Conservation (phyloP, 345 rosid genomes). For the Triadica sebifera region DNA sequence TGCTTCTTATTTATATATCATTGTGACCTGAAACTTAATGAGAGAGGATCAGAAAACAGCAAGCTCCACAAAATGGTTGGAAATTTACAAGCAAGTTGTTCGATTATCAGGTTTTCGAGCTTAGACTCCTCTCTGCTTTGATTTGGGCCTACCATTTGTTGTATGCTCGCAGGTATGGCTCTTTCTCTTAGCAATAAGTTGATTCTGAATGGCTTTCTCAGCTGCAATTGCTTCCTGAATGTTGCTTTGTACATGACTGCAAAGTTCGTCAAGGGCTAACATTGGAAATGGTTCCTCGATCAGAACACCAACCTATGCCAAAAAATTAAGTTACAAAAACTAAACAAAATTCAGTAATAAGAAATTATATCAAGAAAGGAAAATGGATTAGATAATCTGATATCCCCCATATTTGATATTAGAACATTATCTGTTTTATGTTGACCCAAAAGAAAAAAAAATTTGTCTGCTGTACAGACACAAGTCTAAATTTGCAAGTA, state of each 20-base stretch:
- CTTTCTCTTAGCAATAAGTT: conserved; percentile 45
- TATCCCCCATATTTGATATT: too few species aligned
- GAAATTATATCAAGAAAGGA: too few species aligned
- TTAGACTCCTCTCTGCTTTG: conserved; percentile 11
- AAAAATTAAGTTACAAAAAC: not conserved
- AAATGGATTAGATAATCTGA: too few species aligned
- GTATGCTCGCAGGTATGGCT: conserved; percentile 41
- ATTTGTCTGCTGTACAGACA: too few species aligned
- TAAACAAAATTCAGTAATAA: not conserved
- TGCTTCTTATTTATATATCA: not conserved
- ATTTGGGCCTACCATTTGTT: conserved; percentile 68
- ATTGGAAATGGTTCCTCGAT: conserved; percentile 96
- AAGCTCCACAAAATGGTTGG: too few species aligned
- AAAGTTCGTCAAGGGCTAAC: conserved; percentile 83
- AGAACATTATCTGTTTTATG: too few species aligned
- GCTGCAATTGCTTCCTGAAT: conserved; percentile 58
- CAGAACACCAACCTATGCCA: conserved; percentile 83
- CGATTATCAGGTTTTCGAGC: not conserved
- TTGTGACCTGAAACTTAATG: not conserved
- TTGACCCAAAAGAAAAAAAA: too few species aligned
- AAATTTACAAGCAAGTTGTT: not conserved
- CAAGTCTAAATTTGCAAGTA: too few species aligned
- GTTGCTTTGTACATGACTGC: conserved; percentile 47
- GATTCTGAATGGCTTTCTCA: conserved; percentile 50
- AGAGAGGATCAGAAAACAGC: too few species aligned